Evolutionary conservation across 176 grass and related monocot species (phyloP).

Genomic region (Oryza nivara): DNA sequence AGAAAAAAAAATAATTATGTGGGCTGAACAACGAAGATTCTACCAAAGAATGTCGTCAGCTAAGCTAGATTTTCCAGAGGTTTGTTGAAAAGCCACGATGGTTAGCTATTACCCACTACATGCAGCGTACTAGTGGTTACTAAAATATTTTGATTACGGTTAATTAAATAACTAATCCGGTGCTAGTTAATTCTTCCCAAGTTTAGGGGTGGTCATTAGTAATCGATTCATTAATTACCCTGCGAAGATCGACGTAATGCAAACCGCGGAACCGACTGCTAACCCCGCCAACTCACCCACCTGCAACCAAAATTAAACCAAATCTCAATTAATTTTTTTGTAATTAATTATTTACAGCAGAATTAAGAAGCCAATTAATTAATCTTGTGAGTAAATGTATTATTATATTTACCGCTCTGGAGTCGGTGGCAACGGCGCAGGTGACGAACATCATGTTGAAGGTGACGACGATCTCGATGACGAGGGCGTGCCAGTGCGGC

Average conservation of each 20-base stretch:
- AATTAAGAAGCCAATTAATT: background rate
- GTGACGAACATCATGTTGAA: slow-evolving; percentile 99
- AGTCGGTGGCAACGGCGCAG: slow-evolving; percentile 88
- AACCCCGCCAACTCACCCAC: slow-evolving; percentile 99
- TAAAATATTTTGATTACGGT: background rate
- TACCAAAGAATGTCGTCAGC: background rate
- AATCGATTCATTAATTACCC: slow-evolving; percentile 71
- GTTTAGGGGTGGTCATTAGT: slow-evolving; percentile 7
- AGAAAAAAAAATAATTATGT: background rate
- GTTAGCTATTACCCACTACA: background rate
- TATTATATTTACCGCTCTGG: slow-evolving; percentile 66
- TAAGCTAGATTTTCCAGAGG: background rate
- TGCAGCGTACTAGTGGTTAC: background rate
- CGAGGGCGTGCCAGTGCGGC: slow-evolving; percentile 69
- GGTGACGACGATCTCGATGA: slow-evolving; percentile 88
- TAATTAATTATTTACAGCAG: background rate
- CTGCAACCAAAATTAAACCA: slow-evolving; percentile 40
- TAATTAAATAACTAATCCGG: background rate
- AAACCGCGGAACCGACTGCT: slow-evolving; percentile 97
- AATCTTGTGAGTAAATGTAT: no score
- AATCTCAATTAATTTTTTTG: background rate
- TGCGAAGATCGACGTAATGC: slow-evolving; percentile 98
- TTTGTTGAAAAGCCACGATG: background rate
- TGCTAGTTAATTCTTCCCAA: background rate
- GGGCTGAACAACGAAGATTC: background rate